Evolutionary conservation across 345 rosid genomes (phyloP).

Genomic region (Eucalyptus fibrosa): DNA sequence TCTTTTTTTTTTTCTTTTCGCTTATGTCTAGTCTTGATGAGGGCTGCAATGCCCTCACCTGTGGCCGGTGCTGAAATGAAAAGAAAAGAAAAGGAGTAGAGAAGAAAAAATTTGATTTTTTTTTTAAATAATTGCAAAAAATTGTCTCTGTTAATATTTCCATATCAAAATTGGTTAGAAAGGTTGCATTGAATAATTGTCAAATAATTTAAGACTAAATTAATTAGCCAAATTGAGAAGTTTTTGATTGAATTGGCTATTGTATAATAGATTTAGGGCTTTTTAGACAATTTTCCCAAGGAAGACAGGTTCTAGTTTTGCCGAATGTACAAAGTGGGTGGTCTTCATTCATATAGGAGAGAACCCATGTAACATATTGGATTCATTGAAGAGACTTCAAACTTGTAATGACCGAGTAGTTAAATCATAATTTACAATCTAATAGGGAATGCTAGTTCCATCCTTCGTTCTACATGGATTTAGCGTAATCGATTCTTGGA

Average conservation of each 20-base stretch:
- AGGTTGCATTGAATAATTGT: not conserved
- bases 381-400: not conserved
- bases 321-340: not conserved
- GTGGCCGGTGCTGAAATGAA: rapidly evolving
- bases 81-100: rapidly evolving
- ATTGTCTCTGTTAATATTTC: rapidly evolving
- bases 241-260: not conserved
- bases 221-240: not conserved
- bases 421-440: not conserved
- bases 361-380: not conserved
- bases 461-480: not conserved
- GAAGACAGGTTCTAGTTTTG: not conserved
- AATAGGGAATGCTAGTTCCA: not conserved
- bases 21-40: not conserved
- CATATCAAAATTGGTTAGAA: not conserved
- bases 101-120: not conserved
- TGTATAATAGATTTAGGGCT: not conserved
- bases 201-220: not conserved
- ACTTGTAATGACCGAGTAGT: not conserved
- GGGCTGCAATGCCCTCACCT: not conserved
- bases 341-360: not conserved
- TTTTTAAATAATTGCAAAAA: not conserved
- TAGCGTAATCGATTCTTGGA: not conserved
- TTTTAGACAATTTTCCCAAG: not conserved
- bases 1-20: not conserved